These are phyloP conservation scores for Brassica juncea DNA, from an alignment of 345 rosid species.

Conservation along the genomic window DNA sequence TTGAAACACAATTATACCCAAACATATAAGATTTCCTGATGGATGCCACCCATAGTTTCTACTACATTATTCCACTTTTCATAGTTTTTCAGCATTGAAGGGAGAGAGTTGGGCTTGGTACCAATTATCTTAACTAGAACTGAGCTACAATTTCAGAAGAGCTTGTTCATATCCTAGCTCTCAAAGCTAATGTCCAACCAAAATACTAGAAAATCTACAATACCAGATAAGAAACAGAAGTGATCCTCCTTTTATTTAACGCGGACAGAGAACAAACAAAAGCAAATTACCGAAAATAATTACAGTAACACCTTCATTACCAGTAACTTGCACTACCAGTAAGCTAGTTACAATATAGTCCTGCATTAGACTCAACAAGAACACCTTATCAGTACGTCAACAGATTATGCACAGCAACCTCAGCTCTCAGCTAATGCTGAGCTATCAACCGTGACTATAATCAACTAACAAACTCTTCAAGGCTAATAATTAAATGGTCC, in stretches of 20 bases:
- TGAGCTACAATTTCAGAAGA: conserved; percentile 9
- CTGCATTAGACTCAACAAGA: conserved; percentile 11
- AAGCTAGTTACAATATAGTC: background rate
- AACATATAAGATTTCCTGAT: background rate
- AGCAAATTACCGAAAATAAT: background rate
- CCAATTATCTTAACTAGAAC: background rate
- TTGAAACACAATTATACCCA: background rate
- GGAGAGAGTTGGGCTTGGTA: background rate
- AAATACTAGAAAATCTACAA: background rate
- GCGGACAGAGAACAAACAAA: conserved; percentile 3
- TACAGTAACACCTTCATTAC: too few relatives aligned
- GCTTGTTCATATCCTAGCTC: background rate
- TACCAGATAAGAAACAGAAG: background rate
- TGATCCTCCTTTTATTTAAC: background rate
- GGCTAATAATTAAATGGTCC: background rate
- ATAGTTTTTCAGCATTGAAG: background rate
- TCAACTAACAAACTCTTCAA: background rate
- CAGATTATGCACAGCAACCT: background rate
- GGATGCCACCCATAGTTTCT: conserved; percentile 7
- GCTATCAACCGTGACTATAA: conserved; percentile 1
- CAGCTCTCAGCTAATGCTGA: conserved; percentile 19
- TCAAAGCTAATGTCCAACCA: background rate
- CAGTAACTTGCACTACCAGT: background rate
- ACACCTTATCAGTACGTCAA: background rate
- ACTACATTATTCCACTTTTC: background rate